Evolutionary conservation across 2,329 filamentous ascomycete species (phyloP).

Genomic region (Ilyonectria mors-panacis): DNA sequence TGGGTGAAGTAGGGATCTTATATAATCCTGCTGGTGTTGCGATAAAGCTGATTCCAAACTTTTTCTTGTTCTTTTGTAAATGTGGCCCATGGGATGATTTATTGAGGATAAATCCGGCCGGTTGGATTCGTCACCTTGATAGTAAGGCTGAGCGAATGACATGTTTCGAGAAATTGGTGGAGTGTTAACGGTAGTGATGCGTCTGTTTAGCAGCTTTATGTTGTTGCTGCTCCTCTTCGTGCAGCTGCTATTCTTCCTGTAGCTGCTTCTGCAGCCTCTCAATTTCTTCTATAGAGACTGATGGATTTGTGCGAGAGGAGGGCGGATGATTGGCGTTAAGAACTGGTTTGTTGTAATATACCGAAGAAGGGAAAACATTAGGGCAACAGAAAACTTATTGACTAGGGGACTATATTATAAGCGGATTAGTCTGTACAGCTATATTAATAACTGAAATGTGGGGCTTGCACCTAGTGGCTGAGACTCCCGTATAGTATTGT

Average conservation of each 20-base stretch:
- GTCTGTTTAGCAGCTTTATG: slow-evolving; percentile 48
- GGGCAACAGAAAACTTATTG: too few relatives aligned
- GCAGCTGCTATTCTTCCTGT: not conserved
- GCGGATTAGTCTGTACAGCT: not conserved
- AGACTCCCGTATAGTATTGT: too few relatives aligned
- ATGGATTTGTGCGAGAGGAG: not conserved
- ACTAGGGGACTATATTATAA: too few relatives aligned
- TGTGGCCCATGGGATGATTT: slow-evolving; percentile 55
- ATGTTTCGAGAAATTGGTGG: slow-evolving; percentile 51
- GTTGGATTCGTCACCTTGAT: slow-evolving; percentile 52
- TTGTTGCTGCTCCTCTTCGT: slow-evolving; percentile 40
- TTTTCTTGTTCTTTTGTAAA: slow-evolving; percentile 51
- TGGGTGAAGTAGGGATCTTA: slow-evolving; percentile 47
- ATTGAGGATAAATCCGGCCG: slow-evolving; percentile 52
- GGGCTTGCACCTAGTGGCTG: not conserved
- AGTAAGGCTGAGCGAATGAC: slow-evolving; percentile 50
- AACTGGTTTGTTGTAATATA: not conserved
- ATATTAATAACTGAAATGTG: too few relatives aligned
- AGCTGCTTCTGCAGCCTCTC: slow-evolving; percentile 10
- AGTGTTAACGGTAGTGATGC: slow-evolving; percentile 44
- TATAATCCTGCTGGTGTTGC: slow-evolving; percentile 52
- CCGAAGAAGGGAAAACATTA: too few relatives aligned
- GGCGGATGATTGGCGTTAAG: not conserved
- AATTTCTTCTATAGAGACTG: slow-evolving; percentile 22
- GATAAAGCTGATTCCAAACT: slow-evolving; percentile 52